These are phyloP conservation scores for fission yeast (Schizosaccharomyces pombe) DNA, from an alignment of 805 yeast genomes.

Conservation along the genomic window ASM294v3 CU329670.1:1660001-1660500, in stretches of 20 bases:
- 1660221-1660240: not conserved
- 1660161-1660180: not conserved
- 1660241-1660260: not conserved
- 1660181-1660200: constrained; percentile 7
- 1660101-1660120: constrained; percentile 8
- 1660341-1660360: not conserved
- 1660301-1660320: not conserved
- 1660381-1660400: not conserved
- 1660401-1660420: not conserved
- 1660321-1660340: not conserved
- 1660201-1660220: constrained; percentile 13
- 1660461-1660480: not conserved
- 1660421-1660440: not conserved
- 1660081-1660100: constrained; percentile 8
- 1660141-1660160: not conserved
- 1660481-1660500: constrained; percentile 7
- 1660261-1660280: not conserved
- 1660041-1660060: constrained; percentile 7
- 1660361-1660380: not conserved
- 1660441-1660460: not conserved
- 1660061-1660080: constrained; percentile 7
- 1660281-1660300: not conserved
- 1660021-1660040: constrained; percentile 16
- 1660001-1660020: constrained; percentile 15
- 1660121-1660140: not conserved